A percentile compares a stretch with the other conserved stretches of the same genome.
phyloP scores from a whole-genome alignment of 1,284 basidiomycete species.

The Sporisorium exsertum region DNA sequence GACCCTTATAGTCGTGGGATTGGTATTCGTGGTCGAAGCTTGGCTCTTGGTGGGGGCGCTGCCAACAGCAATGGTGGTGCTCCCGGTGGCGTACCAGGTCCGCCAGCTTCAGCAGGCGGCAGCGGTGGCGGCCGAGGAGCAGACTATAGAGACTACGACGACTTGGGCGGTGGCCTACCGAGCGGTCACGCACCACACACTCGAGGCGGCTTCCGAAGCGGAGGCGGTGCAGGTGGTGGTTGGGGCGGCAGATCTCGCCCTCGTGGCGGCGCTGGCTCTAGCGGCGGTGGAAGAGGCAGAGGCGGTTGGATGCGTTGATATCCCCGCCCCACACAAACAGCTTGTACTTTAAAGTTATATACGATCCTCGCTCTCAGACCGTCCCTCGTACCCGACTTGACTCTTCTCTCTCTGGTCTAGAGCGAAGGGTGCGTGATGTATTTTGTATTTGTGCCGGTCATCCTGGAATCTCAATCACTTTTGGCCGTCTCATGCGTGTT shows the following conservation, averaged over 20 bases:
- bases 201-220: conserved; percentile 12
- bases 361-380: background rate
- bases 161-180: background rate
- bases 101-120: background rate
- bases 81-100: background rate
- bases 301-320: conserved; percentile 25
- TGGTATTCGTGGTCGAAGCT: conserved; percentile 21
- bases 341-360: background rate
- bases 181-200: background rate
- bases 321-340: too few species aligned
- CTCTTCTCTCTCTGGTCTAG: too few species aligned
- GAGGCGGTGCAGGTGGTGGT: conserved; percentile 5
- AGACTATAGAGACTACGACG: conserved; percentile 23
- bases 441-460: too few species aligned
- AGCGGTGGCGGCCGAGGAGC: background rate
- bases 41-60: conserved; percentile 5
- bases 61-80: background rate
- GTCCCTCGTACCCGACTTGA: too few species aligned
- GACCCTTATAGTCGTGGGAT: conserved; percentile 39
- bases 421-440: too few species aligned
- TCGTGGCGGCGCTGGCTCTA: conserved; percentile 5
- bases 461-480: too few species aligned
- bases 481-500: too few species aligned
- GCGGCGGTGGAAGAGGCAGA: conserved; percentile 15
- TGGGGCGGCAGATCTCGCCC: conserved; percentile 14